Conservation (phyloP, 2,329 filamentous ascomycete genomes). For the Elsinoe perseae region DNA sequence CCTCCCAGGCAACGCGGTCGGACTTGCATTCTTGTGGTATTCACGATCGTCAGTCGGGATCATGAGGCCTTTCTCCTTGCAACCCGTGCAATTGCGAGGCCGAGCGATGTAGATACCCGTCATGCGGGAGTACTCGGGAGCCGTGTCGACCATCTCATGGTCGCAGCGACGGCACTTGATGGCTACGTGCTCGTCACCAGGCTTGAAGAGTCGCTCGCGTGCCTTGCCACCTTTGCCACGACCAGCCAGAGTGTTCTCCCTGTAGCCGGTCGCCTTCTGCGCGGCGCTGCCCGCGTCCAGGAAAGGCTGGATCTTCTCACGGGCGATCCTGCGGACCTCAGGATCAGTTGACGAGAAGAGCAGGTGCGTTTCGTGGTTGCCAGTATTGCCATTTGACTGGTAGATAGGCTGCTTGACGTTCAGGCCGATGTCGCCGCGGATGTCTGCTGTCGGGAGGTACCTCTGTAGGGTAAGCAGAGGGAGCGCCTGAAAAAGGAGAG, state of each 20-base stretch:
- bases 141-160: neutral
- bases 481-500: neutral
- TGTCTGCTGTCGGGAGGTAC: neutral
- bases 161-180: neutral
- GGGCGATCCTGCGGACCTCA: no score
- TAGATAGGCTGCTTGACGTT: neutral
- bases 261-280: neutral
- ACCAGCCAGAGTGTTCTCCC: neutral
- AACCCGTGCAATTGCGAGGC: neutral
- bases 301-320: no score
- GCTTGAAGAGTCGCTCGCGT: neutral
- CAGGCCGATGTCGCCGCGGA: conserved; percentile 3
- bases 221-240: neutral
- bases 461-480: neutral
- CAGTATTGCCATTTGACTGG: neutral
- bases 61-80: neutral
- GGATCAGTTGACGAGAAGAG: no score
- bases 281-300: no score
- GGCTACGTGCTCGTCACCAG: neutral
- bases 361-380: no score
- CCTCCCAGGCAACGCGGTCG: neutral
- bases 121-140: neutral
- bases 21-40: neutral
- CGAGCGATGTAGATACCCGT: neutral
- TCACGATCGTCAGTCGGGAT: neutral